A percentile compares a stretch with the other conserved stretches of the same genome.
Evolutionary conservation across 23 red algal genomes (phyloP).

Genomic region (Gracilaria caudata): DNA sequence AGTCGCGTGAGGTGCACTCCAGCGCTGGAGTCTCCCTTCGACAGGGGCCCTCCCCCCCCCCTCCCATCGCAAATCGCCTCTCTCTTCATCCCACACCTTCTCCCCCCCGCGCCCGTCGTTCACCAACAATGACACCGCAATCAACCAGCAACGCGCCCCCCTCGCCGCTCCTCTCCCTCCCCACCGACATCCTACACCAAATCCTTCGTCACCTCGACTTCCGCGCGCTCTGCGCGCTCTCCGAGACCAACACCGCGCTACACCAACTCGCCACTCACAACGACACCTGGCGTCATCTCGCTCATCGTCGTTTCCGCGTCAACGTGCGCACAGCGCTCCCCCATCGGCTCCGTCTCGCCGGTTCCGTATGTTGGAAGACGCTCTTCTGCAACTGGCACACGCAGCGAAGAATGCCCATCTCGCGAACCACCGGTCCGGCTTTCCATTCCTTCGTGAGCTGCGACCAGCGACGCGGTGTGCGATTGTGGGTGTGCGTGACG

Average conservation of each 20-base stretch:
- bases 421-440: background rate
- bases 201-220: conserved; percentile 1
- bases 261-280: background rate
- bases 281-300: background rate
- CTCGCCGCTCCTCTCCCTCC: background rate
- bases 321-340: background rate
- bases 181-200: background rate
- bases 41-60: too few relatives aligned
- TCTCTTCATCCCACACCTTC: too few relatives aligned
- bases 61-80: too few relatives aligned
- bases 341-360: background rate
- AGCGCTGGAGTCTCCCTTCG: too few relatives aligned
- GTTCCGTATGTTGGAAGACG: conserved; percentile 9
- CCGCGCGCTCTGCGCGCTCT: conserved; percentile 1
- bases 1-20: too few relatives aligned
- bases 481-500: conserved; percentile 30
- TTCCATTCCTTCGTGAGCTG: conserved; percentile 18
- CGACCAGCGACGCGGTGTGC: background rate
- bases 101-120: too few relatives aligned
- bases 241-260: background rate
- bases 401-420: conserved; percentile 39
- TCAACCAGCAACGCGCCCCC: too few relatives aligned
- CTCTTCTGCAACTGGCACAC: conserved; percentile 24
- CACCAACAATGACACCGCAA: too few relatives aligned
- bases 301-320: conserved; percentile 35